Evolutionary conservation across 1,284 basidiomycete species (phyloP), one percentile per base, ranked within the genome.

Genomic region (Abortiporus biennis): DNA sequence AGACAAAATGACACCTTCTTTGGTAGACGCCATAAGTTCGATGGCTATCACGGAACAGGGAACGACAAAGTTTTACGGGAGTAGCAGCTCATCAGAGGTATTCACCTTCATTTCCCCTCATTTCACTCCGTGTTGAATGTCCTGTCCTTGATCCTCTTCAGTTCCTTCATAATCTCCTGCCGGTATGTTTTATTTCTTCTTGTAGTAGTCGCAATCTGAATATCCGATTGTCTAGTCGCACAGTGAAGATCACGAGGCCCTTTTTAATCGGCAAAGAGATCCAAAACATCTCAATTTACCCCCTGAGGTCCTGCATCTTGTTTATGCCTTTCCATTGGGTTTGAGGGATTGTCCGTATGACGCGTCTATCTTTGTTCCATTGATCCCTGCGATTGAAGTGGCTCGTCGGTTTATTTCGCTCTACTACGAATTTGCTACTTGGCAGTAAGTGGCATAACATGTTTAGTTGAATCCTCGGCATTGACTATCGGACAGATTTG

Each of bases 321-420:
- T 67, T 47, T 62, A 68, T 34, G 64, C 72, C 3, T 76, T 74
- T 49, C 74, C 74, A 6, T 67, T 75, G 34, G 73, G 71, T 13
- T 44, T 71, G 41, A 63, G 58, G 29, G 63, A 67, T 36, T 58
- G 56, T 23, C 55, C 56, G n/a, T 62, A 66, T 42, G 52, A 54
- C 29, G 71, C 65, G 32, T 48, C 49, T 2, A 46, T 65, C 15
- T 74, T 76, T 45, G 36, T 54, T 1, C 53, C 55, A 0, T 73
- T 65, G 47, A 47, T 76, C 12, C 74, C 74, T 2, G 23, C 60
- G 9, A 63, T 57, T 36, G 58, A 64, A 37, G 56, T 59, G 21
- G 68, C 73, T 3, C 40, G 65, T 16, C 51, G 64, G 36, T 48
- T 76, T 9, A 56, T 63, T 5, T 55, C 64, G 20, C 50, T 69